A percentile compares a stretch with the other conserved stretches of the same genome.
phyloP scores from a whole-genome alignment of 805 yeast genomes.

The Kodamaea laetipori region DNA sequence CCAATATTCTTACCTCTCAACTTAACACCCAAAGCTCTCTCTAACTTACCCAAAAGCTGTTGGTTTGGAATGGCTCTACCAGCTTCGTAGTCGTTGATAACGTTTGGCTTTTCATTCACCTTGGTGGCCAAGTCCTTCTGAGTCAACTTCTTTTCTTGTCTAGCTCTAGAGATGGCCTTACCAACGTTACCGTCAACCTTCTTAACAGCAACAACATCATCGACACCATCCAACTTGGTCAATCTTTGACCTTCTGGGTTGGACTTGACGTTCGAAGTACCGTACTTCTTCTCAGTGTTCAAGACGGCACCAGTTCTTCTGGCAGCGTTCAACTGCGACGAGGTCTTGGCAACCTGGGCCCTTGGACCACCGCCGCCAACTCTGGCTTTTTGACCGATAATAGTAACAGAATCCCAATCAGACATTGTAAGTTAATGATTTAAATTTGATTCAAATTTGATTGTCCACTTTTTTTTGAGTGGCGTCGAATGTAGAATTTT shows the following conservation, averaged over 20 bases:
- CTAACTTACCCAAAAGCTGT: slow-evolving; percentile 88
- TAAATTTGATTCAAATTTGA: no score
- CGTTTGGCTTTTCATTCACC: slow-evolving; percentile 93
- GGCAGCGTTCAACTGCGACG: slow-evolving; percentile 84
- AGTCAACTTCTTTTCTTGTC: slow-evolving; percentile 84
- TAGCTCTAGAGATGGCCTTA: slow-evolving; percentile 78
- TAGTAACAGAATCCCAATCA: slow-evolving; percentile 92
- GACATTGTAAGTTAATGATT: slow-evolving; percentile 32
- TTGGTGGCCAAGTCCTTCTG: slow-evolving; percentile 97
- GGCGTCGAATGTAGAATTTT: slow-evolving; percentile 5
- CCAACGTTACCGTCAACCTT: slow-evolving; percentile 86
- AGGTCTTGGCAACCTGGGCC: slow-evolving; percentile 76
- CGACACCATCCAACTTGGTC: slow-evolving; percentile 89
- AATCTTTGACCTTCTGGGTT: slow-evolving; percentile 93
- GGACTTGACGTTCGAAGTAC: slow-evolving; percentile 55
- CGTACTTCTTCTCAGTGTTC: slow-evolving; percentile 91
- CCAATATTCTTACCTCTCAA: slow-evolving; percentile 96
- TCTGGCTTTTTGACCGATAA: slow-evolving; percentile 87
- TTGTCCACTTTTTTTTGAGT: slow-evolving; percentile 9
- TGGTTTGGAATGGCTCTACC: slow-evolving; percentile 97
- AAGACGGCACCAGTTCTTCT: slow-evolving; percentile 89
- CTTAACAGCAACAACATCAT: slow-evolving; percentile 90
- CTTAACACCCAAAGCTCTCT: slow-evolving; percentile 91
- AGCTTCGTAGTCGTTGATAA: slow-evolving; percentile 94
- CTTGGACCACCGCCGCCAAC: slow-evolving; percentile 88